Conservation (phyloP, 345 rosid species). For the Garcia nutans region DNA sequence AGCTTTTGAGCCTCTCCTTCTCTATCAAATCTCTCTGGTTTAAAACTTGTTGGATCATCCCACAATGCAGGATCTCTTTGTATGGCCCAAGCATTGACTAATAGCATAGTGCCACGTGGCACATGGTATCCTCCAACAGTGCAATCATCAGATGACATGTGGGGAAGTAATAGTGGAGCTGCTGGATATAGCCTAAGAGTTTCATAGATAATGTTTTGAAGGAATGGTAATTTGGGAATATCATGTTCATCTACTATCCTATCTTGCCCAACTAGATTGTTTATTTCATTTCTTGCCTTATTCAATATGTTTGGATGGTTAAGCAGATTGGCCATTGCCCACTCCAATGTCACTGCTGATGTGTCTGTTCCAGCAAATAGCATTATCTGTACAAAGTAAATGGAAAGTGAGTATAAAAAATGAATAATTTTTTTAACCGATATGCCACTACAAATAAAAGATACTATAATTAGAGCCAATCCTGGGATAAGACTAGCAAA, state of each 20-base stretch:
- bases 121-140: conserved; percentile 40
- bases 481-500: too few species aligned
- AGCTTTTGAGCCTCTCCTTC: conserved; percentile 15
- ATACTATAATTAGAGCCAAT: too few species aligned
- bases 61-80: conserved; percentile 47
- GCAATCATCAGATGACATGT: conserved; percentile 42
- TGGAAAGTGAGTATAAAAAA: too few species aligned
- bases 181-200: conserved; percentile 44
- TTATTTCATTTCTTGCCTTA: conserved; percentile 39
- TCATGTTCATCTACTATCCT: conserved; percentile 43
- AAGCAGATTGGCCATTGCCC: conserved; percentile 50
- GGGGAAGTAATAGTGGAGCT: conserved; percentile 48
- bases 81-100: conserved; percentile 54
- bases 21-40: conserved; percentile 47
- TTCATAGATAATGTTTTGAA: conserved; percentile 40
- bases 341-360: conserved; percentile 48
- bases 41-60: conserved; percentile 44
- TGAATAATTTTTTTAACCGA: too few species aligned
- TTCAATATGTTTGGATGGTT: conserved; percentile 36
- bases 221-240: conserved; percentile 33
- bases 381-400: conserved; percentile 21
- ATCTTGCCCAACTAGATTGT: conserved; percentile 34
- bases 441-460: too few species aligned
- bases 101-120: conserved; percentile 43
- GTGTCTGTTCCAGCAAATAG: conserved; percentile 52